Base-by-base conservation (phyloP, 179 eudicot genomes). In the Patellifolia procumbens region DNA sequence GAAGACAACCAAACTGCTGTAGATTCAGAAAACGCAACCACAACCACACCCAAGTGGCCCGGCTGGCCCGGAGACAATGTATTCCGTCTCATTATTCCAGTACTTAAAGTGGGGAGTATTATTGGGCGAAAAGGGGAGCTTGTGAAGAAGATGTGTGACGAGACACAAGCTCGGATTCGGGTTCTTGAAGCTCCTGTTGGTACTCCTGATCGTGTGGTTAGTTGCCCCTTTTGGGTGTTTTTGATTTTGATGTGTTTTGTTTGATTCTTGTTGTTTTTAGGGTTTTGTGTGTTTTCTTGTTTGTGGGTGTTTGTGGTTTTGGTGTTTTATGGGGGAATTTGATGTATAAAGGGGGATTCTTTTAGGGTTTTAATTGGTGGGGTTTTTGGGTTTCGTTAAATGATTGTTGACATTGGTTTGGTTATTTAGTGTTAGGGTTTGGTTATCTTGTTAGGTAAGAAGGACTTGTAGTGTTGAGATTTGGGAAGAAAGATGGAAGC, bases 71-170 rank as follows among this genome's bases (percentile, higher is more conserved):
- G 97, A 1, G 80, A 88, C 77, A 82, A 84, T 39, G 97, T 92
- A 2, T 92, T 83, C 67, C 69, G 97, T 68, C 43, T 92, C 26
- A 82, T 90, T 5, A 90, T 92, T 20, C 97, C 97, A 0, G 93
- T 85, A 17, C 65, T 82, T 58, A 90, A 89, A 72, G 97, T 92
- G 2, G 98, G 97, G 0, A 78, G 91, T 78, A 88, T 93, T 8
- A 93, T 93, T 56, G 98, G 98, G 12, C 91, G 98, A 11, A 93
- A 91, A 78, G 98, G 98, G 2, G 98, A 93, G 45, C 86, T 88
- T 7, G 83, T 93, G 31, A 93, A 87, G 91, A 93, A 90, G 79
- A 77, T 91, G 73, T 88, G 89, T 66, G 98, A 93, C 60, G 93
- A 91, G 74, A 90, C 97, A 5, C 74, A 84, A 2, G 98, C 98